phyloP scores from a whole-genome alignment of 257 asterid genomes.

The Petunia secreta region DNA sequence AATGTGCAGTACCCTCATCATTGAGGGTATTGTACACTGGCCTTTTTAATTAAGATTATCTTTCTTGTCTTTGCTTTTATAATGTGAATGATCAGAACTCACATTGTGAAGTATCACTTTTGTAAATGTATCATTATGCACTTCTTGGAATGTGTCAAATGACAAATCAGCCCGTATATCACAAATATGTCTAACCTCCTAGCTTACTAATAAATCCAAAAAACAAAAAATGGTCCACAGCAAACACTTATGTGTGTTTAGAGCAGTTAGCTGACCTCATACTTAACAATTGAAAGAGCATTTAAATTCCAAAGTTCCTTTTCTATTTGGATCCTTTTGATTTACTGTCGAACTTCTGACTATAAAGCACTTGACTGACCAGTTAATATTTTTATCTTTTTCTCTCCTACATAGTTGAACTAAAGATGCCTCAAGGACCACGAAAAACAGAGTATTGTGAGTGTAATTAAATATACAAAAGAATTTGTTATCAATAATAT shows the following conservation, averaged over 20 bases:
- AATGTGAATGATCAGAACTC: not conserved
- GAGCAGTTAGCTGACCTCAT: not conserved
- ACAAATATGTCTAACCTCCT: not conserved
- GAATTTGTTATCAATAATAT: too few species aligned
- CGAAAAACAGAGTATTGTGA: too few species aligned
- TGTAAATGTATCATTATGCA: not conserved
- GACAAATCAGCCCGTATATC: not conserved
- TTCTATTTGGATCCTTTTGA: not conserved
- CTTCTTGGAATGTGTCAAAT: not conserved
- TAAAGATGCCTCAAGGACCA: too few species aligned
- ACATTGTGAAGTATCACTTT: conserved; percentile 20
- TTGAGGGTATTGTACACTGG: not conserved
- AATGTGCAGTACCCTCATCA: not conserved
- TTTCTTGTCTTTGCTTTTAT: conserved; percentile 10
- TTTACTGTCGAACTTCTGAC: not conserved
- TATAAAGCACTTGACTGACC: not conserved
- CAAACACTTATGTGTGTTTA: not conserved
- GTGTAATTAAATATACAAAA: too few species aligned
- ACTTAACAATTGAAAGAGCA: not conserved
- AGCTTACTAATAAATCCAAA: not conserved
- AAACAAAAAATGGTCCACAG: not conserved
- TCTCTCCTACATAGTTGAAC: too few species aligned
- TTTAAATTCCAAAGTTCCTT: not conserved
- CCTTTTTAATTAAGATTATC: not conserved
- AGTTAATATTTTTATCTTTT: too few species aligned